Evolutionary conservation across 805 yeast species (phyloP).

Genomic region (Zygotorulaspora chibaensis): DNA sequence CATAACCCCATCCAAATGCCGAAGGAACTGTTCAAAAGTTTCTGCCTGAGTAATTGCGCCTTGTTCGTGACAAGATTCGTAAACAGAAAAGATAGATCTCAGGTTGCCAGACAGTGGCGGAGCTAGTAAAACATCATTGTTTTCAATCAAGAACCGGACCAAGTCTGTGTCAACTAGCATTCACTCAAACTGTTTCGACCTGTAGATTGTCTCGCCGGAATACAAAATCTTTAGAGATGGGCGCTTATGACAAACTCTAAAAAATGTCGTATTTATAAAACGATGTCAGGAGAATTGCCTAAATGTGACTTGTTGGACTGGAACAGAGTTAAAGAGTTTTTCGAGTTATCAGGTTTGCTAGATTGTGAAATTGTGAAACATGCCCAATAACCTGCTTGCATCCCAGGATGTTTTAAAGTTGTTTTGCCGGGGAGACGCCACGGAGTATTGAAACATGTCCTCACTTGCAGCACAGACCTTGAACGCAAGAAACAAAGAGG

Average conservation of each 20-base stretch:
- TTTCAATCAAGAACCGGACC: constrained; percentile 23
- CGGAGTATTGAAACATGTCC: too few relatives aligned
- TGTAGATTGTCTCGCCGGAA: not conserved
- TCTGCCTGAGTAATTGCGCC: not conserved
- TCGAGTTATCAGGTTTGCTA: too few relatives aligned
- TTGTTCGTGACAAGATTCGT: constrained; percentile 6
- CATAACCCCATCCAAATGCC: constrained; percentile 13
- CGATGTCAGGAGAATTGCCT: too few relatives aligned
- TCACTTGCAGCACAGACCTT: too few relatives aligned
- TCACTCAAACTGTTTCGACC: not conserved
- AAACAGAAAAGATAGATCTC: constrained; percentile 21
- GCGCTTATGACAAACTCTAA: not conserved
- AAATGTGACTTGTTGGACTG: too few relatives aligned
- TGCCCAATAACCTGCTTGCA: too few relatives aligned
- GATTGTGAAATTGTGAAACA: too few relatives aligned
- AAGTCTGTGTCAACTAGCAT: constrained; percentile 12
- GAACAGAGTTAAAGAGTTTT: too few relatives aligned
- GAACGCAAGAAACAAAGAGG: too few relatives aligned
- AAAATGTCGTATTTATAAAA: not conserved
- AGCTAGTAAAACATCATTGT: constrained; percentile 17
- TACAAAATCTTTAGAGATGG: not conserved
- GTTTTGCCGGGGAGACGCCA: too few relatives aligned
- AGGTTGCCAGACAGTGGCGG: constrained; percentile 28
- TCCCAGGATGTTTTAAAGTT: too few relatives aligned
- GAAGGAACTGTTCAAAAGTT: constrained; percentile 13